Conservation (phyloP, 1,139 yeast species). For the Magnusiomyces sp. region DNA sequence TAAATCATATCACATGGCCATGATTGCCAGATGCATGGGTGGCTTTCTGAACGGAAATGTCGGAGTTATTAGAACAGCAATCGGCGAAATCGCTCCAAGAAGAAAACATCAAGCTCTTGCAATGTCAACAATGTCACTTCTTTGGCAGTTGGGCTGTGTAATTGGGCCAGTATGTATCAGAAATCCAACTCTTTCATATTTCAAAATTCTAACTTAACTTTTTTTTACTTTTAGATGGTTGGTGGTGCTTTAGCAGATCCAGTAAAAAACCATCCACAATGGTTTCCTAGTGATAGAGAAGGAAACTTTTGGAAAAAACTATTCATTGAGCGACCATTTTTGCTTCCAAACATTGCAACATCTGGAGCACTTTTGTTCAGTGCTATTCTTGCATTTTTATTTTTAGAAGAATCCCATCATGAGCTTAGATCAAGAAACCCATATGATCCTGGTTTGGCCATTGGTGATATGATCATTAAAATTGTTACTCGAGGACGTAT, state of each 20-base stretch:
- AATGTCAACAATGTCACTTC: conserved; percentile 49
- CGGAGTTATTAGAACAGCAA: conserved; percentile 50
- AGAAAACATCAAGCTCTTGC: conserved; percentile 54
- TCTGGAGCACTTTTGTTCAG: conserved; percentile 33
- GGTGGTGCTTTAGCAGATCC: conserved; percentile 41
- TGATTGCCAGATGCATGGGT: conserved; percentile 43
- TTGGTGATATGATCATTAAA: conserved; percentile 41
- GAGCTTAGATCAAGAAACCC: conserved; percentile 24
- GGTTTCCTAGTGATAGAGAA: conserved; percentile 18
- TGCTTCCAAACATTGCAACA: conserved; percentile 51
- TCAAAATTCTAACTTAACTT: conserved; percentile 6
- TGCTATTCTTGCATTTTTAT: conserved; percentile 38
- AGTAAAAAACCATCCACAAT: conserved; percentile 26
- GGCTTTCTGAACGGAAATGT: conserved; percentile 57
- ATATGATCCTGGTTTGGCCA: conserved; percentile 44
- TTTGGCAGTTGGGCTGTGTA: conserved; percentile 51
- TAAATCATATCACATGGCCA: conserved; percentile 42
- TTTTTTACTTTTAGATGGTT: conserved; percentile 26
- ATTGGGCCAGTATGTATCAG: conserved; percentile 40
- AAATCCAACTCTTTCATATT: background rate
- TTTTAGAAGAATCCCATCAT: conserved; percentile 55
- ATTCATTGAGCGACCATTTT: conserved; percentile 45
- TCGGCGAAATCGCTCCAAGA: conserved; percentile 52
- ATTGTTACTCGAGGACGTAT: conserved; percentile 28
- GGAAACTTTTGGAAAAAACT: conserved; percentile 21